Evolutionary conservation across 2,329 filamentous ascomycete species (phyloP), one percentile per base, ranked within the genome.

Genomic region (Aspergillus calidoustus): DNA sequence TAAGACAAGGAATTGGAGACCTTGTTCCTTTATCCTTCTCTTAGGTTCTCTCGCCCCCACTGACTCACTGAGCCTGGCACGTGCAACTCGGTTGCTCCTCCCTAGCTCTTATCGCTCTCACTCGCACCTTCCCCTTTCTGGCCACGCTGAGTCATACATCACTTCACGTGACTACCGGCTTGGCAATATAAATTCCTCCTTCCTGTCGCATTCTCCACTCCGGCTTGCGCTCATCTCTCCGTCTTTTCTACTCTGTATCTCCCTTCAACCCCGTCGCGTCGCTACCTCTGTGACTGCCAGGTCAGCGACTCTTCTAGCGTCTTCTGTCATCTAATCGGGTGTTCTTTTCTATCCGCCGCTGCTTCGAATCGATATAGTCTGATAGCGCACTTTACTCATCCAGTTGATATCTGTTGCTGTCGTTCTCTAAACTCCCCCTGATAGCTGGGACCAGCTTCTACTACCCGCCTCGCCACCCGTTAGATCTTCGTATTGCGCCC

Each of bases 161-260:
- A 54, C 57, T 68, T 68, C 77, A 80, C 77, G 77, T 79, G 77
- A 79, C 65, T 38, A 47, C 53, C 54, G 60, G 62, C 67, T 57
- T 80, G 77, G 77, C 77, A 71, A 71, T 77, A 79, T 80, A 79
- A 78, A 79, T 72, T 69, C 70, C 67, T 67, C 64, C 66, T 69
- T 67, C 69, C 67, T 71, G 70, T 77, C 75, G 74, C 74, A 76
- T 76, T 77, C 74, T 75, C 73, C 72, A 74, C 74, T 74, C 66
- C 71, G 65, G 67, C 65, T 66, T 66, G 71, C 67, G 66, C 64
- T 68, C 65, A 62, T 64, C 60, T 60, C 67, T 59, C 58, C 66
- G 41, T 50, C 57, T 54, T 64, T 70, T 65, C 30, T 54, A 49
- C 50, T 61, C 53, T 72, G 60, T 71, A 69, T 67, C 64, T 70